Conservation (phyloP, 2,329 filamentous ascomycete species). For the Elsinoe australis region DNA sequence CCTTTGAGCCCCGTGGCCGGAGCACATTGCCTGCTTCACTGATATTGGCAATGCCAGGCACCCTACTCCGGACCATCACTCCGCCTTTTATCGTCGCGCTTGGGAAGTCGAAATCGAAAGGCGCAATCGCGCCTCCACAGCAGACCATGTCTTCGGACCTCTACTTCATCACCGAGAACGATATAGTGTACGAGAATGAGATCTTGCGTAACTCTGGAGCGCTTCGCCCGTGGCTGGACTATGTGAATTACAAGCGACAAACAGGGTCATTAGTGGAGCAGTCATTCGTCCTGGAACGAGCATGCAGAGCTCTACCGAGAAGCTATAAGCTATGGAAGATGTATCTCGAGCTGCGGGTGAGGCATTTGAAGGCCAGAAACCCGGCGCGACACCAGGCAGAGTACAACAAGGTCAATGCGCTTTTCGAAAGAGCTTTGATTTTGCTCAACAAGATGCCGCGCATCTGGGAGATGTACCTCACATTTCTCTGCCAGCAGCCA, state of each 20-base stretch:
- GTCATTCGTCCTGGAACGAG: constrained; percentile 79
- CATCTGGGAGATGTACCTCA: constrained; percentile 97
- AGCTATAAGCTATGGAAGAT: constrained; percentile 99
- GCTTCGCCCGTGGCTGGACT: constrained; percentile 90
- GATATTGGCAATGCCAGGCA: constrained; percentile 39
- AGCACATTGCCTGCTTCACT: constrained; percentile 5
- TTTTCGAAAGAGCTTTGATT: constrained; percentile 88
- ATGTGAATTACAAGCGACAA: constrained; percentile 82
- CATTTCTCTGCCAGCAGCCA: constrained; percentile 85
- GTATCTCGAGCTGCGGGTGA: constrained; percentile 79
- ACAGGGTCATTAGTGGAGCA: constrained; percentile 82
- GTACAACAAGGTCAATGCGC: constrained; percentile 85
- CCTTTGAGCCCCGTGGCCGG: constrained; percentile 10
- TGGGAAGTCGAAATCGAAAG: constrained; percentile 20
- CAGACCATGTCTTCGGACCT: constrained; percentile 30
- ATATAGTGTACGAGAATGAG: constrained; percentile 94
- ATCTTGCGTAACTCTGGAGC: constrained; percentile 76
- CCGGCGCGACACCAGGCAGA: constrained; percentile 70
- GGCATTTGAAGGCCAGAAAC: constrained; percentile 61
- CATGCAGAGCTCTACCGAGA: constrained; percentile 78
- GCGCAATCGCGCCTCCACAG: not conserved
- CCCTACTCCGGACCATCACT: constrained; percentile 37
- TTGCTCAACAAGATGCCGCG: constrained; percentile 97
- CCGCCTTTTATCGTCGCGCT: constrained; percentile 26
- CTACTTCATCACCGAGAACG: constrained; percentile 63